These are phyloP conservation scores for Petrea volubilis DNA, from an alignment of 257 asterid genomes.

Conservation along the genomic window DNA sequence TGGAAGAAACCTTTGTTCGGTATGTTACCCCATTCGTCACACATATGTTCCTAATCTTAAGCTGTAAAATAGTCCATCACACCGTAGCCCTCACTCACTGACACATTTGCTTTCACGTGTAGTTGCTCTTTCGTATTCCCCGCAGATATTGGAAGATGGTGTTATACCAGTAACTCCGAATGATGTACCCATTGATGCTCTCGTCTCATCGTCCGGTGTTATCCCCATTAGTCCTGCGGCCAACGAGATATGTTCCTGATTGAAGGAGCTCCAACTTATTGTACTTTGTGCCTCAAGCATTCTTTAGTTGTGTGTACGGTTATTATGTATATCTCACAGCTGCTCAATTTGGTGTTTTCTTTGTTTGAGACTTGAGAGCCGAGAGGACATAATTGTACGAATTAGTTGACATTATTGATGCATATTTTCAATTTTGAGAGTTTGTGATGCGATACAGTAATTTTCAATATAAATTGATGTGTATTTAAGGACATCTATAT, in stretches of 20 bases:
- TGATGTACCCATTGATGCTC: conserved; percentile 78
- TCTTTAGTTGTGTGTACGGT: too few species aligned
- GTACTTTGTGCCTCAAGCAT: neutral
- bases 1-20: conserved; percentile 89
- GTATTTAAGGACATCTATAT: too few species aligned
- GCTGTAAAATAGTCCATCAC: neutral
- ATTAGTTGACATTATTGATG: too few species aligned
- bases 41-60: neutral
- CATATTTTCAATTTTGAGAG: too few species aligned
- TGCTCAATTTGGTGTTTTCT: too few species aligned
- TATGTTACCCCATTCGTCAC: conserved; percentile 23
- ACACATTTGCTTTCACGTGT: conserved; percentile 1
- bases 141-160: conserved; percentile 73
- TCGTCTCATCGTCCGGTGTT: conserved; percentile 70
- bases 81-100: neutral
- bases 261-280: neutral
- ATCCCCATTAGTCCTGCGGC: conserved; percentile 67
- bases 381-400: too few species aligned
- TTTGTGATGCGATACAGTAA: too few species aligned
- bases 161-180: conserved; percentile 75
- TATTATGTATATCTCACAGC: too few species aligned
- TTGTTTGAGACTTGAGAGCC: too few species aligned
- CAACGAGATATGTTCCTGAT: conserved; percentile 25
- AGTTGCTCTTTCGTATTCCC: conserved; percentile 88
- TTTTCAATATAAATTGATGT: too few species aligned